Percentiles rank a stretch among this genome's conserved stretches.
These are phyloP conservation scores for Corrigiola litoralis DNA, from an alignment of 179 eudicot genomes.

Conservation along the genomic window DNA sequence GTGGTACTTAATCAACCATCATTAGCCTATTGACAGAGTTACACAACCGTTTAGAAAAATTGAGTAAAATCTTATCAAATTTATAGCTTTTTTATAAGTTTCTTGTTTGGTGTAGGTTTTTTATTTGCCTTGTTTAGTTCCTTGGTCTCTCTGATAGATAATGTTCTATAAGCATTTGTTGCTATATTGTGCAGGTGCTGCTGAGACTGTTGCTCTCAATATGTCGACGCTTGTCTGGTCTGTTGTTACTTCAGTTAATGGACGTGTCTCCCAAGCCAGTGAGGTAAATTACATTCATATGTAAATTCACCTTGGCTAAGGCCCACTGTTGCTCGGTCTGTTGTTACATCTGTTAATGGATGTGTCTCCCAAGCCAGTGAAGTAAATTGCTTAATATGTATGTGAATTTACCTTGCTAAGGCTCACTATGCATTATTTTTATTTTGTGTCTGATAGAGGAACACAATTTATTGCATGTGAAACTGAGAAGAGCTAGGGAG, in stretches of 20 bases:
- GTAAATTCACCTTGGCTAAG: no score
- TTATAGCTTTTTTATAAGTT: neutral
- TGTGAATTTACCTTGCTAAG: neutral
- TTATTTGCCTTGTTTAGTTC: neutral
- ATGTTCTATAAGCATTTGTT: neutral
- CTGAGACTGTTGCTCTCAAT: constrained; percentile 89
- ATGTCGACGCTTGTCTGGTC: constrained; percentile 97
- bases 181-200: constrained; percentile 61
- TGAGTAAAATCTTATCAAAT: no score
- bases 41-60: no score
- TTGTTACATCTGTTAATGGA: constrained; percentile 84
- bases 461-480: no score
- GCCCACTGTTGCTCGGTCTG: constrained; percentile 97
- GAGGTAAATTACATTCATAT: constrained; percentile 78
- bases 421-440: neutral
- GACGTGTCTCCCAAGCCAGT: constrained; percentile 92
- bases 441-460: neutral
- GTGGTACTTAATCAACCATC: no score
- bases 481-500: no score
- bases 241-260: constrained; percentile 79
- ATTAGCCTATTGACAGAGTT: no score
- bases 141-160: neutral
- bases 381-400: constrained; percentile 36
- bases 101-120: neutral
- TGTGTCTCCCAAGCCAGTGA: constrained; percentile 95